These are phyloP conservation scores for Seiridium unicorne DNA, from an alignment of 2,329 filamentous ascomycete genomes.

Conservation along the genomic window DNA sequence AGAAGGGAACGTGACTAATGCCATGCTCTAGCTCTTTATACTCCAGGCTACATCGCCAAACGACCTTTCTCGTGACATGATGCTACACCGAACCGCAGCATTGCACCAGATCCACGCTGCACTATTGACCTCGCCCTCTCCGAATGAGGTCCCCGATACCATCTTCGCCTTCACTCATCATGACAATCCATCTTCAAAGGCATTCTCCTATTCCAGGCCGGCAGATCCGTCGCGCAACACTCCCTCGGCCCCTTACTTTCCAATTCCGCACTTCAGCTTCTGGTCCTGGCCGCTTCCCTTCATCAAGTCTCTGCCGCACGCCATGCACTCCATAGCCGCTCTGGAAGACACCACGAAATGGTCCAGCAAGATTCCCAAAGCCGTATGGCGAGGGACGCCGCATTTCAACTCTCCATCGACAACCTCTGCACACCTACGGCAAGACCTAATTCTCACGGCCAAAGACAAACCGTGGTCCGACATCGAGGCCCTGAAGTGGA, in stretches of 20 bases:
- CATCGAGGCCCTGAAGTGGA: conserved; percentile 39
- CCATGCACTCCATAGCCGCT: conserved; percentile 31
- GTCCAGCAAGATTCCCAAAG: conserved; percentile 36
- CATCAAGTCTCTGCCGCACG: conserved; percentile 42
- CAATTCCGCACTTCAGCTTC: conserved; percentile 56
- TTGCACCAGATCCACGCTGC: conserved; percentile 54
- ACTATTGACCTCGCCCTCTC: conserved; percentile 45
- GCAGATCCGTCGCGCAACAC: conserved; percentile 32
- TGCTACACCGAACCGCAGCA: conserved; percentile 46
- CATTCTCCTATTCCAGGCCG: conserved; percentile 52
- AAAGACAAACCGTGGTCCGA: conserved; percentile 45
- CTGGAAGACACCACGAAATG: conserved; percentile 31
- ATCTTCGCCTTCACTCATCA: conserved; percentile 51
- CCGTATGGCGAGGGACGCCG: conserved; percentile 50
- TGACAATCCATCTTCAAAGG: conserved; percentile 42
- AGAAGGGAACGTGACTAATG: too few species aligned
- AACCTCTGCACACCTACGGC: conserved; percentile 37
- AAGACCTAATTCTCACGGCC: conserved; percentile 35
- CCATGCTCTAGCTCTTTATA: conserved; percentile 36
- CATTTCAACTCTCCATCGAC: conserved; percentile 47
- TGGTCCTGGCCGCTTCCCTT: conserved; percentile 53
- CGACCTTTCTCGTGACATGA: conserved; percentile 44
- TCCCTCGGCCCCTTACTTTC: conserved; percentile 35
- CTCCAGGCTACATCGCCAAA: conserved; percentile 37
- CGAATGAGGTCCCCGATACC: conserved; percentile 42